Evolutionary conservation across 352 stramenopile genomes (phyloP).

Genomic region (Phytophthora cryptogea): DNA sequence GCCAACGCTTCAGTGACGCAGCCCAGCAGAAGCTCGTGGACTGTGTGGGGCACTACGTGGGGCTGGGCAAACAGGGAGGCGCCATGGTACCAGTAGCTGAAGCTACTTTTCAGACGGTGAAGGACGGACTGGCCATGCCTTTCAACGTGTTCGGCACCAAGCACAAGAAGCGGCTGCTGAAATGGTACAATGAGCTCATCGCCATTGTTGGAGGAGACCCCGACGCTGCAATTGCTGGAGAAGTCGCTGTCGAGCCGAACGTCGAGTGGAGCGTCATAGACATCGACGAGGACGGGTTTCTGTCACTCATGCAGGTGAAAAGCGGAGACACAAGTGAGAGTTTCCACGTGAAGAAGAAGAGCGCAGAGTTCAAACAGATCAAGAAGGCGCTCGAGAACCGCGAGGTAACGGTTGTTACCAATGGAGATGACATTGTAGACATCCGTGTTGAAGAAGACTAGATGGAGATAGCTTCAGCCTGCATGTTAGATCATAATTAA

Average conservation of each 20-base stretch:
- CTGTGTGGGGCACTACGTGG: slow-evolving; percentile 68
- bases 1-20: slow-evolving; percentile 74
- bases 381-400: slow-evolving; percentile 62
- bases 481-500: slow-evolving; percentile 39
- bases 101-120: slow-evolving; percentile 68
- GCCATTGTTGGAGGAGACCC: slow-evolving; percentile 51
- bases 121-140: slow-evolving; percentile 83
- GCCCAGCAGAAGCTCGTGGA: slow-evolving; percentile 83
- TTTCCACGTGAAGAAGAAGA: slow-evolving; percentile 75
- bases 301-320: slow-evolving; percentile 70
- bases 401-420: slow-evolving; percentile 59
- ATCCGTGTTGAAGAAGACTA: slow-evolving; percentile 42
- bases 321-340: slow-evolving; percentile 71
- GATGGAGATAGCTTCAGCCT: slow-evolving; percentile 17
- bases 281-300: slow-evolving; percentile 75
- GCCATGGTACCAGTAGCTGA: slow-evolving; percentile 56
- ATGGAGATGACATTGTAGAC: slow-evolving; percentile 54
- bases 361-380: slow-evolving; percentile 70
- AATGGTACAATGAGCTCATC: slow-evolving; percentile 88
- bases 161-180: slow-evolving; percentile 82
- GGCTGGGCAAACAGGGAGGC: slow-evolving; percentile 55
- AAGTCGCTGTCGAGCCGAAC: slow-evolving; percentile 13
- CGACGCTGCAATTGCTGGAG: slow-evolving; percentile 31
- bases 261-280: slow-evolving; percentile 71
- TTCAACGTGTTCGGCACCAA: slow-evolving; percentile 83